Evolutionary conservation across 2,329 filamentous ascomycete genomes (phyloP), one percentile per base, ranked within the genome.

Genomic region (Fusarium luffae): DNA sequence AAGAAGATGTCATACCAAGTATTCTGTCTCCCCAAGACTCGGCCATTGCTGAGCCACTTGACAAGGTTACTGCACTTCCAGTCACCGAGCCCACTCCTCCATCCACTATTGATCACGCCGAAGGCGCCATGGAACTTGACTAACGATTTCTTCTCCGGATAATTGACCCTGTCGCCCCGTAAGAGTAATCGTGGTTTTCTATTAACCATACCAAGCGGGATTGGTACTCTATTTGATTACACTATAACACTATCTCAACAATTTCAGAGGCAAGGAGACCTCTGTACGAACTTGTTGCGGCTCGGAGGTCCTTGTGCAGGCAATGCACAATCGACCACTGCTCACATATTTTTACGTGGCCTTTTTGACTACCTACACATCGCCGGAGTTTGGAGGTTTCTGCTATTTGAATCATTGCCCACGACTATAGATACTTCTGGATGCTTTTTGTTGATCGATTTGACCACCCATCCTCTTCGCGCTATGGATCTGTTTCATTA

Each of bases 81-180:
- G 70, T 80, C n/a, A 77, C 79, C 16, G 80, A 81, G 64, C 80
- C 80, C 16, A 82, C 80, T 23, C 80, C 80, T 42, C 80, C 80
- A 8, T 80, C 79, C 6, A 82, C 80, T 32, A 78, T 81, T 43
- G 80, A 82, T 49, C 77, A 80, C 42, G 78, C 75, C 27, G 79
- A 81, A 63, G 74, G 77, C 41, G 65, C 74, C 12, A 82, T 82
- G 81, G 81, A 82, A 27, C 73, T 82, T 23, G 81, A 82, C 55
- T 82, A 71, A 57, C 32, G 54, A 28, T 18, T 16, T 47, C 28
- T 32, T 44, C 49, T 34, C 56, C 16, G 14, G n/a, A 43, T 21
- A 47, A 25, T 46, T 44, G 44, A 21, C 44, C 50, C 34, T 54
- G 41, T 52, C 37, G 42, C 32, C 27, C 18, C 25, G 19, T 37